These are phyloP conservation scores for Thelephora ganbajun DNA, from an alignment of 768 basidiomycete species.

Conservation along the genomic window DNA sequence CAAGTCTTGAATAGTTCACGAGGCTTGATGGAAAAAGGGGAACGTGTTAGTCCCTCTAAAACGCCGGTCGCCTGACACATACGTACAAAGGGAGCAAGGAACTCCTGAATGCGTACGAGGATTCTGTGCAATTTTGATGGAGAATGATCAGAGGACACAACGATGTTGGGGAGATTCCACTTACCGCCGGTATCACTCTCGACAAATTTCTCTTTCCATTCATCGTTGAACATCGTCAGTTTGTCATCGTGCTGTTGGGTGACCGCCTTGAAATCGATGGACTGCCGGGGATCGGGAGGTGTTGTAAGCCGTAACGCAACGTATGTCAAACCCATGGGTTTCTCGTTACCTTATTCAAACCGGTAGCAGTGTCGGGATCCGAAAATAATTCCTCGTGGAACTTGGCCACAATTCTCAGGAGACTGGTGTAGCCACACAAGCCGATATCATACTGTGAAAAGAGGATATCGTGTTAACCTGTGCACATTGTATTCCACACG, in stretches of 20 bases:
- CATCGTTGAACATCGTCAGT: constrained; percentile 45
- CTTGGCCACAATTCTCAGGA: constrained; percentile 54
- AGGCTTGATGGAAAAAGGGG: constrained; percentile 37
- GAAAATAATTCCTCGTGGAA: constrained; percentile 74
- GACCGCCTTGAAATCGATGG: constrained; percentile 52
- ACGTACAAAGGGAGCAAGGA: constrained; percentile 62
- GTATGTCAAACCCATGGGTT: background rate
- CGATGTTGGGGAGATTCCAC: background rate
- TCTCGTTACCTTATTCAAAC: constrained; percentile 47
- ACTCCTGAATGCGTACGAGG: constrained; percentile 44
- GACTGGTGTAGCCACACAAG: constrained; percentile 55
- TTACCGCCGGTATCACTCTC: constrained; percentile 15
- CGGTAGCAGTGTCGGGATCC: constrained; percentile 49
- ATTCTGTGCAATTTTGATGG: constrained; percentile 25
- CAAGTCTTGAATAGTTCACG: constrained; percentile 63
- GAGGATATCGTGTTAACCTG: background rate
- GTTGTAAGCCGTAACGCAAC: background rate
- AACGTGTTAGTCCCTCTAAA: constrained; percentile 6
- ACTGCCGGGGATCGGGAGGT: constrained; percentile 21
- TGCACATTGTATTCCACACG: background rate
- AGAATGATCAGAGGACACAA: background rate
- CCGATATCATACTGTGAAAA: constrained; percentile 53
- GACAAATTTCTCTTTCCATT: constrained; percentile 48
- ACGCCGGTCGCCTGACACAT: background rate
- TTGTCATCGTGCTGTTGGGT: constrained; percentile 46